Evolutionary conservation across 441 rosid genomes (phyloP).

Genomic region (Geranium incanum): DNA sequence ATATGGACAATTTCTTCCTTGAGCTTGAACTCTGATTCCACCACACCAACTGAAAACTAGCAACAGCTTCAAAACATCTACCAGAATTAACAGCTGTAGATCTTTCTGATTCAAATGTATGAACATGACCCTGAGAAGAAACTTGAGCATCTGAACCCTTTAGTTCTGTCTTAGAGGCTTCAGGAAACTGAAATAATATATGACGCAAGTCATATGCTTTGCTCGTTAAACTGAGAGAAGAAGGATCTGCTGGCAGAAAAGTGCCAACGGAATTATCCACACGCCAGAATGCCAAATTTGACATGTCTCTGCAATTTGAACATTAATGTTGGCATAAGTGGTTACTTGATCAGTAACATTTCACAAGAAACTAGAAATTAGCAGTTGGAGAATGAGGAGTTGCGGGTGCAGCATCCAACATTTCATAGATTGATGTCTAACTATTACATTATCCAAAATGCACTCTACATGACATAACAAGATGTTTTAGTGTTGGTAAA

Average conservation of each 20-base stretch:
- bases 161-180: constrained; percentile 36
- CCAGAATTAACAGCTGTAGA: constrained; percentile 43
- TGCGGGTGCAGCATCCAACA: neutral
- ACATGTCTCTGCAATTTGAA: constrained; percentile 43
- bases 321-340: neutral
- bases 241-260: constrained; percentile 74
- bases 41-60: constrained; percentile 84
- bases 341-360: neutral
- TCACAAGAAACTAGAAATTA: neutral
- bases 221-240: constrained; percentile 40
- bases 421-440: neutral
- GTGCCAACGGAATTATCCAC: constrained; percentile 78
- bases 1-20: constrained; percentile 71
- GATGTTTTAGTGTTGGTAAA: too few species aligned
- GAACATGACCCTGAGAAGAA: constrained; percentile 30
- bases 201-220: constrained; percentile 75
- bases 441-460: too few species aligned
- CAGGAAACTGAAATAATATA: constrained; percentile 50
- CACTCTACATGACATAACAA: too few species aligned
- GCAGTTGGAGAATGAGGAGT: neutral
- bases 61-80: constrained; percentile 67
- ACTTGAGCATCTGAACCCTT: constrained; percentile 29
- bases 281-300: constrained; percentile 86
- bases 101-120: constrained; percentile 28
- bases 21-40: constrained; percentile 70